Percentiles rank a stretch among this genome's conserved stretches.
Conservation (phyloP, 306 rosid genomes). For the Ziziphus jujuba region DNA sequence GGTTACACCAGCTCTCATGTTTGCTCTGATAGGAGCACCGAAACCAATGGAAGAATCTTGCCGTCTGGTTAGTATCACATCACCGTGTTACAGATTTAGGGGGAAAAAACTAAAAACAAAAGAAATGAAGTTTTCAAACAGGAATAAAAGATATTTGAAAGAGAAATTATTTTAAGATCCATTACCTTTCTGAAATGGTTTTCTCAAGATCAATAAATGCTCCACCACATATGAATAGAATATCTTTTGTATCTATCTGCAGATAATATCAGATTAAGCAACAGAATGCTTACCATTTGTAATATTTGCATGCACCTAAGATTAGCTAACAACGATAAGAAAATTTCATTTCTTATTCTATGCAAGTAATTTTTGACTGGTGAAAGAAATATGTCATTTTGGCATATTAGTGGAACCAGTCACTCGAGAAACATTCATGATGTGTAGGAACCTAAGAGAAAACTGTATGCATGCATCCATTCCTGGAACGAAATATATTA, state of each 20-base stretch:
- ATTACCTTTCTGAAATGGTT: constrained; percentile 95
- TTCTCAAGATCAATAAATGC: constrained; percentile 95
- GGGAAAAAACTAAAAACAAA: neutral
- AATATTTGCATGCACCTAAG: constrained; percentile 10
- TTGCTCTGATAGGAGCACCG: constrained; percentile 96
- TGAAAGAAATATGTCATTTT: no score
- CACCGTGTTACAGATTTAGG: constrained; percentile 2
- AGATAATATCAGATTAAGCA: constrained; percentile 3
- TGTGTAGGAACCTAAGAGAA: no score
- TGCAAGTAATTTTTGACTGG: no score
- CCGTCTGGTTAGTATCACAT: constrained; percentile 60
- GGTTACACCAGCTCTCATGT: constrained; percentile 74
- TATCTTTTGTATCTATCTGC: constrained; percentile 93
- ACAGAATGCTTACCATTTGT: no score
- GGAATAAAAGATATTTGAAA: neutral
- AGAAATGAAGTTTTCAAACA: neutral
- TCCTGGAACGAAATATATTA: no score
- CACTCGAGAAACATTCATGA: no score
- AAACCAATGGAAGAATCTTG: constrained; percentile 97
- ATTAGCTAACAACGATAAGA: no score
- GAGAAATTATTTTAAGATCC: constrained; percentile 11
- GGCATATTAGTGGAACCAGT: no score
- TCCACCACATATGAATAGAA: constrained; percentile 96
- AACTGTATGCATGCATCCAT: no score
- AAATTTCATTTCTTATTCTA: no score